These are phyloP conservation scores for Tricholoma terreum DNA, from an alignment of 768 basidiomycete species.

Conservation along the genomic window DNA sequence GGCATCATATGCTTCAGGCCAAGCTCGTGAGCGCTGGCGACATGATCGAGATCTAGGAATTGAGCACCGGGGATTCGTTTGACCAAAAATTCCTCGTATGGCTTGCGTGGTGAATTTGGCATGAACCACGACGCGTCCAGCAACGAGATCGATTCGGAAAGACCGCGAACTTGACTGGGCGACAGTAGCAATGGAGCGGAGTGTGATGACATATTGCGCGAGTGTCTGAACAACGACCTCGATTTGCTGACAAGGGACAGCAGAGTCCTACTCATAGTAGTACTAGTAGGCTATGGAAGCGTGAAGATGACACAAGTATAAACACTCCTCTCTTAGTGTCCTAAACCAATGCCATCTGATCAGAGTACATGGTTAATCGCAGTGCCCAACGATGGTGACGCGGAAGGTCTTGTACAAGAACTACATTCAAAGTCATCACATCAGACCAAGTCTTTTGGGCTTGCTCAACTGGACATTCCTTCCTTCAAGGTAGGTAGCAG, in stretches of 20 bases:
- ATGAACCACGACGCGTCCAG: conserved; percentile 92
- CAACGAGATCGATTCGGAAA: conserved; percentile 39
- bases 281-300: too few relatives aligned
- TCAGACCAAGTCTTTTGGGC: conserved; percentile 51
- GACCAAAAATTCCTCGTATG: conserved; percentile 62
- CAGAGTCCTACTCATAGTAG: too few relatives aligned
- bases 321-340: conserved; percentile 15
- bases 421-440: conserved; percentile 58
- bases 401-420: conserved; percentile 70
- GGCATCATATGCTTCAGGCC: conserved; percentile 97
- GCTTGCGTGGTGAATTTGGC: conserved; percentile 78
- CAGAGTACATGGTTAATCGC: conserved; percentile 93
- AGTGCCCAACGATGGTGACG: conserved; percentile 82
- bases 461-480: conserved; percentile 73
- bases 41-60: conserved; percentile 79
- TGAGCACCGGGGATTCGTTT: conserved; percentile 70
- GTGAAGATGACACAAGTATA: conserved; percentile 15
- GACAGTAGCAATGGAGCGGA: conserved; percentile 49
- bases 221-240: conserved; percentile 7
- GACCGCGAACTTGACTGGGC: conserved; percentile 44
- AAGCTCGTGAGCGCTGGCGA: conserved; percentile 69
- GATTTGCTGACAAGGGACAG: not conserved
- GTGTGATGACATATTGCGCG: conserved; percentile 37
- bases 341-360: conserved; percentile 82
- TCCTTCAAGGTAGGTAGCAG: conserved; percentile 77